Evolutionary conservation across 2,329 filamentous ascomycete species (phyloP).

Genomic region (Paracorniculantispora psalliotae): DNA sequence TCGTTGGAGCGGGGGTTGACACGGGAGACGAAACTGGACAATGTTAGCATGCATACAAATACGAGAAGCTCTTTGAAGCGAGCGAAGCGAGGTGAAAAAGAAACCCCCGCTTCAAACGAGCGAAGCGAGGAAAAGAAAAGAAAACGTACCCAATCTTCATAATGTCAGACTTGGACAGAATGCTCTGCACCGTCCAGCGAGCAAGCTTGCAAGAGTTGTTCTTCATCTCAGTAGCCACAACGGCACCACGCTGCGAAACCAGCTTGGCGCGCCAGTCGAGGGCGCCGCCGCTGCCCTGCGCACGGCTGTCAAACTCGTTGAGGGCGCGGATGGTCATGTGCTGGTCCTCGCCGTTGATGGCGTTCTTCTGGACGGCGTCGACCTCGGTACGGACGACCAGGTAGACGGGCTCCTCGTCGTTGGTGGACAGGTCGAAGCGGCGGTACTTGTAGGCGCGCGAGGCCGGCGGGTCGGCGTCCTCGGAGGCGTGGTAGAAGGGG

Average conservation of each 20-base stretch:
- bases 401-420: constrained; percentile 90
- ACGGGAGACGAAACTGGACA: constrained; percentile 81
- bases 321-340: constrained; percentile 89
- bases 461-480: constrained; percentile 89
- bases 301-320: constrained; percentile 99
- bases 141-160: constrained; percentile 88
- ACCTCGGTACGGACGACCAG: constrained; percentile 91
- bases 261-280: constrained; percentile 97
- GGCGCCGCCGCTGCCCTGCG: constrained; percentile 88
- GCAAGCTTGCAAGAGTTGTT: constrained; percentile 99
- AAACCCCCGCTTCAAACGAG: background rate
- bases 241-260: constrained; percentile 88
- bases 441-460: constrained; percentile 99
- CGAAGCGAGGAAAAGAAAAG: background rate
- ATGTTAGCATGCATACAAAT: constrained; percentile 22
- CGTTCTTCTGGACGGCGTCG: constrained; percentile 93
- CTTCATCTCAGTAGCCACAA: constrained; percentile 99
- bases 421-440: constrained; percentile 89
- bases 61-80: background rate
- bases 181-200: constrained; percentile 94
- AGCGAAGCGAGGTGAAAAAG: background rate
- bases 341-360: constrained; percentile 86
- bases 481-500: constrained; percentile 92
- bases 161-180: constrained; percentile 91
- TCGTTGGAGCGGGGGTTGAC: constrained; percentile 87